phyloP scores from a whole-genome alignment of 2,329 filamentous ascomycete genomes.

The Colletotrichum horii region DNA sequence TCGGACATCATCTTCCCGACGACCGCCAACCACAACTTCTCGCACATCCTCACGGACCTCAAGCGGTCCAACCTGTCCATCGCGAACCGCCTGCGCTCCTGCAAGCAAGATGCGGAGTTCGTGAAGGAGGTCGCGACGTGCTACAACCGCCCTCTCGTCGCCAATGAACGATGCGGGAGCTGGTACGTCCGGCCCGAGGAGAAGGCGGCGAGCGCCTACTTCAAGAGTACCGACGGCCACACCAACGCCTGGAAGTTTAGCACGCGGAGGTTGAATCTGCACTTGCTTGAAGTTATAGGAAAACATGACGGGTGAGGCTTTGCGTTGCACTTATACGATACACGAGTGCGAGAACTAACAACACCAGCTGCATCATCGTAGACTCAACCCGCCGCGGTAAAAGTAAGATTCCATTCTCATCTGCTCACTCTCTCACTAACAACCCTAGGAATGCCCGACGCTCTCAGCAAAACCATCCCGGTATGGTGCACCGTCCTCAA shows the following conservation, averaged over 20 bases:
- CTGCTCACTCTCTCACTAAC: background rate
- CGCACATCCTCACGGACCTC: conserved; percentile 72
- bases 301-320: conserved; percentile 66
- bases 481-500: conserved; percentile 94
- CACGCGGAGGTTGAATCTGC: conserved; percentile 81
- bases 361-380: conserved; percentile 74
- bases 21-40: conserved; percentile 67
- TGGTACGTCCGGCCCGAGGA: conserved; percentile 80
- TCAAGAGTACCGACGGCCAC: conserved; percentile 98
- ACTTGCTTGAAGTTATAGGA: conserved; percentile 74
- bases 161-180: conserved; percentile 94
- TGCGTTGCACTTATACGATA: background rate
- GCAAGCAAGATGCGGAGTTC: conserved; percentile 78
- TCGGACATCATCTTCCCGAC: conserved; percentile 56
- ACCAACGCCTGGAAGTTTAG: conserved; percentile 91
- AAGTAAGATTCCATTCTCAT: conserved; percentile 49
- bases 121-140: conserved; percentile 64
- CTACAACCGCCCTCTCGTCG: conserved; percentile 73
- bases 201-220: conserved; percentile 83
- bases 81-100: conserved; percentile 81
- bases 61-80: conserved; percentile 80
- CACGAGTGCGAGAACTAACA: background rate
- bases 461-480: conserved; percentile 89
- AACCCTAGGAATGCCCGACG: conserved; percentile 81
- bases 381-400: conserved; percentile 94